phyloP scores from a whole-genome alignment of 2,329 filamentous ascomycete genomes.

The Penicillium olsonii region DNA sequence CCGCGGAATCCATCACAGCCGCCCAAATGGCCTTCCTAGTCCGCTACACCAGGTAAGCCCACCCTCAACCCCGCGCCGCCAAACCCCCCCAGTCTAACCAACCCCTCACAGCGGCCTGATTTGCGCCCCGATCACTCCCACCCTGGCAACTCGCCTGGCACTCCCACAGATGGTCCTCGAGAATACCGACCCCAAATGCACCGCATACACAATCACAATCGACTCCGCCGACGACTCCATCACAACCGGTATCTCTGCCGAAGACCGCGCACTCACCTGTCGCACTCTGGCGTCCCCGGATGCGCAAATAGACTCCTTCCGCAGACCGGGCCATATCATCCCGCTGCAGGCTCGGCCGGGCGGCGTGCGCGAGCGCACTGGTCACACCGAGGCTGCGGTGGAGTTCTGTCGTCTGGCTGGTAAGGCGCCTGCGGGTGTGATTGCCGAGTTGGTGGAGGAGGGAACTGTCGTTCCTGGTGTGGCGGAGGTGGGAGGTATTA shows the following conservation, averaged over 20 bases:
- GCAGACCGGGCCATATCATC: conserved; percentile 86
- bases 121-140: conserved; percentile 77
- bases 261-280: conserved; percentile 82
- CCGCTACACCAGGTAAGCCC: conserved; percentile 68
- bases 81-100: not conserved
- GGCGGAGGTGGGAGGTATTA: conserved; percentile 63
- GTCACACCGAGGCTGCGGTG: conserved; percentile 91
- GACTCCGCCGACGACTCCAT: conserved; percentile 73
- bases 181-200: conserved; percentile 77
- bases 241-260: conserved; percentile 86
- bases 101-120: conserved; percentile 67
- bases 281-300: conserved; percentile 70
- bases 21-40: conserved; percentile 96
- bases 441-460: conserved; percentile 89
- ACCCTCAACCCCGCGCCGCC: not conserved
- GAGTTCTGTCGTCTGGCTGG: conserved; percentile 87
- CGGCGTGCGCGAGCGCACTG: conserved; percentile 75
- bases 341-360: conserved; percentile 77
- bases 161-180: conserved; percentile 92
- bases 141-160: conserved; percentile 68
- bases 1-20: conserved; percentile 78
- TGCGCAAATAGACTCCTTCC: conserved; percentile 63
- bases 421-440: conserved; percentile 73
- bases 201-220: conserved; percentile 89
- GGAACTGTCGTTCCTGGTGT: conserved; percentile 70